Evolutionary conservation across 768 basidiomycete species (phyloP), one percentile per base, ranked within the genome.

Genomic region (Kwoniella botswanensis): DNA sequence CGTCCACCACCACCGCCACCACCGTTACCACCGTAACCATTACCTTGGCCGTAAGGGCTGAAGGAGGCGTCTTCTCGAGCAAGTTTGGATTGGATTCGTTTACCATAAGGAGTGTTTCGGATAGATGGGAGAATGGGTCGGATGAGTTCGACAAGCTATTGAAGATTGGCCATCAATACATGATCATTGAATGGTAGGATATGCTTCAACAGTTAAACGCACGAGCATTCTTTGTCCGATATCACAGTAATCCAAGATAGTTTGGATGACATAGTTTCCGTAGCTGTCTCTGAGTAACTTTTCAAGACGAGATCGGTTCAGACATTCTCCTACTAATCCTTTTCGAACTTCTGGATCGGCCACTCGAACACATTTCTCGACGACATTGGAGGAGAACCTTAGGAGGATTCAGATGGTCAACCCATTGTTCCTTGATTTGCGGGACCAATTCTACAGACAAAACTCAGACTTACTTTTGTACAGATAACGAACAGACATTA

Each of bases 31-130:
- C 26, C 69, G 22, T 71, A 57, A 24, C 75, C 72, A 29, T 63
- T 35, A 9, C 65, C 71, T 26, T 70, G 67, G 26, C 65, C 68
- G 74, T 75, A 75, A 42, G 70, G 75, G 62, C 74, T 74, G 72
- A 77, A 76, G 4, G 77, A 77, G 85, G 91, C 87, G 77, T 93
- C 92, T 85, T 96, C 94, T 68, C 96, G 93, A 85, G 97, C 95
- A 65, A 98, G 86, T 85, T 98, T 98, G 86, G 94, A 95, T 85
- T 98, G 96, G 79, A 99, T 99, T 55, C 97, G 91, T 86, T 99
- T 99, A 76, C 97, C 97, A 78, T 99, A 99, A 7, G 97, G 97
- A 11, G 97, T 99, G 85, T 99, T 99, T 79, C 97, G 92, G 81
- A 99, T 99, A 78, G 98, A 88, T 2, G 97, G 97, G 26, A 99